Percentiles rank a stretch among this genome's conserved stretches.
These are phyloP conservation scores for Anisodus acutangulus DNA, from an alignment of 257 asterid genomes.

Conservation along the genomic window DNA sequence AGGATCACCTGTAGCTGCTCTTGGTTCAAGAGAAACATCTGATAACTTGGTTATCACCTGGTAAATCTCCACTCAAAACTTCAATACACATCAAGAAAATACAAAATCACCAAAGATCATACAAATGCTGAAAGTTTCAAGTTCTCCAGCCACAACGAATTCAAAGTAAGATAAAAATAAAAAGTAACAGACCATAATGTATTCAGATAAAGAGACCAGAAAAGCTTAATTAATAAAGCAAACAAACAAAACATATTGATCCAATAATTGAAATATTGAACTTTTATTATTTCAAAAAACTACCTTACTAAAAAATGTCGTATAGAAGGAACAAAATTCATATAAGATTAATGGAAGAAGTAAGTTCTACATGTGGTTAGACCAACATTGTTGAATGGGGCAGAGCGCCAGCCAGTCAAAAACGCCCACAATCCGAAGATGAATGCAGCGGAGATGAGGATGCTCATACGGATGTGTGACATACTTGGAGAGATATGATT, in stretches of 20 bases:
- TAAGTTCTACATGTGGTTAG: too few relatives aligned
- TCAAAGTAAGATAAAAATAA: not conserved
- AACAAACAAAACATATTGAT: not conserved
- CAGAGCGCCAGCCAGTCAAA: too few relatives aligned
- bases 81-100: constrained; percentile 27
- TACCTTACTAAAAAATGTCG: not conserved
- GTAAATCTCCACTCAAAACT: constrained; percentile 37
- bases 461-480: too few relatives aligned
- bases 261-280: not conserved
- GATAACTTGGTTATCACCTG: constrained; percentile 60
- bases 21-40: constrained; percentile 48
- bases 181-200: not conserved
- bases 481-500: too few relatives aligned
- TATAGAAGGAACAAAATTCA: not conserved
- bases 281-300: not conserved
- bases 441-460: too few relatives aligned
- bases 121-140: not conserved
- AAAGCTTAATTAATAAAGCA: not conserved
- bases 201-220: not conserved
- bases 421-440: too few relatives aligned
- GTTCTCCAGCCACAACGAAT: not conserved
- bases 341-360: not conserved
- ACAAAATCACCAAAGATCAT: constrained; percentile 11
- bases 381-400: too few relatives aligned
- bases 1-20: constrained; percentile 47